phyloP scores from a whole-genome alignment of 164 flowering plant species.

The Vitis rotundifolia region DNA sequence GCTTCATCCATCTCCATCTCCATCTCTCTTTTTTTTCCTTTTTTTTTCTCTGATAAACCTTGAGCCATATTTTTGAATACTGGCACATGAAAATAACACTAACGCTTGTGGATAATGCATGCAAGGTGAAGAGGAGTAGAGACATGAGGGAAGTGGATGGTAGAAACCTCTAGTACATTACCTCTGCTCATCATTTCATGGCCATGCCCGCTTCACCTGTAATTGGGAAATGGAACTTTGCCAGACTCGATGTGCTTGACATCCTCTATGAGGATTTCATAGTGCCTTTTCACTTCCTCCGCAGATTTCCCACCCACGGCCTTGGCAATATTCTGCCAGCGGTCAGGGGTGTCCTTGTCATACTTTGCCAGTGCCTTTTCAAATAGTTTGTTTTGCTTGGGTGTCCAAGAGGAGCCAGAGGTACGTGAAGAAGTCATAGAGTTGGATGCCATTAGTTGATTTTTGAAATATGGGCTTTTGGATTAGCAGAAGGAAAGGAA shows the following conservation, averaged over 20 bases:
- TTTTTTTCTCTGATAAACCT: not conserved
- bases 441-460: constrained; percentile 26
- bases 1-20: too few relatives aligned
- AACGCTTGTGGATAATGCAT: not conserved
- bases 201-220: constrained; percentile 17
- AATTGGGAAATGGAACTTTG: constrained; percentile 35
- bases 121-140: not conserved
- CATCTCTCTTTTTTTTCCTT: not conserved
- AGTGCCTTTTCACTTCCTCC: constrained; percentile 48
- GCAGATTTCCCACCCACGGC: constrained; percentile 44
- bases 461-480: too few relatives aligned
- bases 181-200: not conserved
- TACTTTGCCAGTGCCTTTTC: constrained; percentile 43
- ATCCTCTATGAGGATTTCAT: constrained; percentile 36
- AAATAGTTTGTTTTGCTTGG: constrained; percentile 39
- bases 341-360: constrained; percentile 53
- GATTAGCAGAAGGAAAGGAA: too few relatives aligned
- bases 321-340: constrained; percentile 46
- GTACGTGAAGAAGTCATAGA: constrained; percentile 22
- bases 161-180: not conserved
- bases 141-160: not conserved
- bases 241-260: constrained; percentile 43
- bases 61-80: not conserved
- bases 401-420: constrained; percentile 40
- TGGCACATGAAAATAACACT: too few relatives aligned